Percentiles rank a stretch among this genome's conserved stretches.
Conservation (phyloP, 2,329 filamentous ascomycete species). For the Pseudogymnoascus sp. region DNA sequence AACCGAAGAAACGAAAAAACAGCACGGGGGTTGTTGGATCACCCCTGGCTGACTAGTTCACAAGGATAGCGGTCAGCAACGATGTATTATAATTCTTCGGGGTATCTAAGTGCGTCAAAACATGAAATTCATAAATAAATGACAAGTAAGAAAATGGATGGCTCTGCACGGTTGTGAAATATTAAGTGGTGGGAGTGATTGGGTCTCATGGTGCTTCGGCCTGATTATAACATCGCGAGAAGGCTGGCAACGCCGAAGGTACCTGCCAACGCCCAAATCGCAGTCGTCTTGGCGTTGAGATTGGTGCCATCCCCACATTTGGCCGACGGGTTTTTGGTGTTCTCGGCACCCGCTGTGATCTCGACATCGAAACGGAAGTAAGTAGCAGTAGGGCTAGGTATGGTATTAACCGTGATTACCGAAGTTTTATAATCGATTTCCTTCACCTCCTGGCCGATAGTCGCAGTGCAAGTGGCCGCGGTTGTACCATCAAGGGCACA, state of each 20-base stretch:
- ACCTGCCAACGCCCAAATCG: background rate
- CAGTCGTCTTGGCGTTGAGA: background rate
- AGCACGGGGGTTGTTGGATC: slow-evolving; percentile 15
- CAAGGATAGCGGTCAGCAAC: slow-evolving; percentile 9
- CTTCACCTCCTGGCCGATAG: background rate
- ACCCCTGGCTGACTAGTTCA: slow-evolving; percentile 16
- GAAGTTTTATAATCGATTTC: background rate
- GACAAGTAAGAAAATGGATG: too few relatives aligned
- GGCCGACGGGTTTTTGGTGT: background rate
- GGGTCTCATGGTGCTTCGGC: background rate
- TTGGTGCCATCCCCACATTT: background rate
- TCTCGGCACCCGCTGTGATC: background rate
- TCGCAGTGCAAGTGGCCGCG: background rate
- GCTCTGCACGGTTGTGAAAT: background rate
- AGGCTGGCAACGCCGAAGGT: background rate
- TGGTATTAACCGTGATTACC: background rate
- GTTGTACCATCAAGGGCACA: background rate
- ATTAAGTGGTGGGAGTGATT: background rate
- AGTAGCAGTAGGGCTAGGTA: background rate
- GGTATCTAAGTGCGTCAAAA: background rate
- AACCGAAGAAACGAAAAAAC: slow-evolving; percentile 18
- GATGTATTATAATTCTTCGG: background rate
- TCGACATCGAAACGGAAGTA: background rate
- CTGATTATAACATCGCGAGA: slow-evolving; percentile 15
- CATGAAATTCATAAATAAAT: background rate